Conservation (phyloP, 768 basidiomycete genomes). For the Panus rudis region DNA sequence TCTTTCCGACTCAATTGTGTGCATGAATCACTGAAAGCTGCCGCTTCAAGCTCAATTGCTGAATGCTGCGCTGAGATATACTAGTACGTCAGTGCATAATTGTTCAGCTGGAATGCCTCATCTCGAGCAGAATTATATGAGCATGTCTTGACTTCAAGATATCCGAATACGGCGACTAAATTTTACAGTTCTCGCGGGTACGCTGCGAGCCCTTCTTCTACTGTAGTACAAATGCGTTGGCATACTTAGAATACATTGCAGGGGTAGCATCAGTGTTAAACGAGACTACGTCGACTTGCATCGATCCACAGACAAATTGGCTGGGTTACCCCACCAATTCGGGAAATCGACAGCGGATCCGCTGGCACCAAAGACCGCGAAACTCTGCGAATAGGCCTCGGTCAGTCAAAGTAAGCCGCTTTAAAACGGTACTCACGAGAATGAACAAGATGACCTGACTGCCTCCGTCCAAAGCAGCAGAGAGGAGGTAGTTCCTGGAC, state of each 20-base stretch:
- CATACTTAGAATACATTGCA: not conserved
- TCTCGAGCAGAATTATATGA: too few species aligned
- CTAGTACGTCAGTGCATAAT: too few species aligned
- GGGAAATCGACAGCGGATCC: slow-evolving; percentile 37
- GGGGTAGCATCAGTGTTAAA: too few species aligned
- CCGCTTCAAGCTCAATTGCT: too few species aligned
- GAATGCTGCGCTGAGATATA: too few species aligned
- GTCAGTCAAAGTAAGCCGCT: not conserved
- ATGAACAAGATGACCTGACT: slow-evolving; percentile 44
- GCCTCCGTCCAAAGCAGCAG: slow-evolving; percentile 45
- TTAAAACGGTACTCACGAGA: slow-evolving; percentile 29
- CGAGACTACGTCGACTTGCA: slow-evolving; percentile 27
- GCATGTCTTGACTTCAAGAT: too few species aligned
- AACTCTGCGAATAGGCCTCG: slow-evolving; percentile 16
- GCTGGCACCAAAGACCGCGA: slow-evolving; percentile 35
- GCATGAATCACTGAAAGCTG: too few species aligned
- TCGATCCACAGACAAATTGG: slow-evolving; percentile 30
- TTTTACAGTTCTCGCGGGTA: too few species aligned
- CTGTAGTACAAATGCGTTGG: not conserved
- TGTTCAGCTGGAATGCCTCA: too few species aligned
- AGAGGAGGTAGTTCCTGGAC: slow-evolving; percentile 42
- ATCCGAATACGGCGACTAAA: too few species aligned
- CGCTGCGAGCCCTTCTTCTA: too few species aligned
- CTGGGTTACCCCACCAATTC: slow-evolving; percentile 38
- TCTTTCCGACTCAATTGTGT: too few species aligned